Conservation (phyloP, 2,329 filamentous ascomycete species). For the Chalara sp. region DNA sequence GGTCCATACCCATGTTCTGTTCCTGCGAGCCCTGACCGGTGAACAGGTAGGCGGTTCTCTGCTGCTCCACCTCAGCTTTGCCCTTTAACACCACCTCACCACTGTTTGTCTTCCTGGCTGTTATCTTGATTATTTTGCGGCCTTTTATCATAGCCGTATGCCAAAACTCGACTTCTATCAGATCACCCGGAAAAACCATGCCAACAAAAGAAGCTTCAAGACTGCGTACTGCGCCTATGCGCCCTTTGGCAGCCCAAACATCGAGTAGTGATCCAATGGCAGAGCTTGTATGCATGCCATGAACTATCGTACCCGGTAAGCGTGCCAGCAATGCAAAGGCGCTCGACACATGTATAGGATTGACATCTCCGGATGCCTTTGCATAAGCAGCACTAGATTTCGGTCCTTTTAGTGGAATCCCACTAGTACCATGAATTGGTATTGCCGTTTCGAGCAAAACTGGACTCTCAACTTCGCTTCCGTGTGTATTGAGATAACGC, state of each 20-base stretch:
- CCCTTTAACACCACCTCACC: slow-evolving; percentile 31
- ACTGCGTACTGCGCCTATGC: background rate
- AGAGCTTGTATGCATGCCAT: slow-evolving; percentile 34
- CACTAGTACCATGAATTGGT: slow-evolving; percentile 48
- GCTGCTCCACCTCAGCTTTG: slow-evolving; percentile 26
- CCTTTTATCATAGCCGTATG: slow-evolving; percentile 31
- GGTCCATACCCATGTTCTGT: slow-evolving; percentile 35
- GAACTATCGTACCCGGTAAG: slow-evolving; percentile 33
- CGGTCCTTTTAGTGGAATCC: slow-evolving; percentile 3
- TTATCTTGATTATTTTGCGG: slow-evolving; percentile 27
- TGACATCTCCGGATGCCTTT: slow-evolving; percentile 30
- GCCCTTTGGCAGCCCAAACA: background rate
- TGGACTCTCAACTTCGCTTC: slow-evolving; percentile 88
- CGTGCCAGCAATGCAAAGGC: slow-evolving; percentile 29
- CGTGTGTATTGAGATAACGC: slow-evolving; percentile 90
- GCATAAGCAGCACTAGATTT: slow-evolving; percentile 17
- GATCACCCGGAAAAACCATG: slow-evolving; percentile 30
- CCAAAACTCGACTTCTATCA: slow-evolving; percentile 24
- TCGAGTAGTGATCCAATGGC: slow-evolving; percentile 25
- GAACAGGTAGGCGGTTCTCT: slow-evolving; percentile 31
- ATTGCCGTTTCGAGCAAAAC: slow-evolving; percentile 97
- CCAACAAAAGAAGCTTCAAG: background rate
- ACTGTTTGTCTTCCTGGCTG: slow-evolving; percentile 24
- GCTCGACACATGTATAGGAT: slow-evolving; percentile 34
- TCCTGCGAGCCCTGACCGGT: slow-evolving; percentile 35